These are phyloP conservation scores for Naegleria fowleri DNA, from an alignment of 208 protist species.

Conservation along the genomic window DNA sequence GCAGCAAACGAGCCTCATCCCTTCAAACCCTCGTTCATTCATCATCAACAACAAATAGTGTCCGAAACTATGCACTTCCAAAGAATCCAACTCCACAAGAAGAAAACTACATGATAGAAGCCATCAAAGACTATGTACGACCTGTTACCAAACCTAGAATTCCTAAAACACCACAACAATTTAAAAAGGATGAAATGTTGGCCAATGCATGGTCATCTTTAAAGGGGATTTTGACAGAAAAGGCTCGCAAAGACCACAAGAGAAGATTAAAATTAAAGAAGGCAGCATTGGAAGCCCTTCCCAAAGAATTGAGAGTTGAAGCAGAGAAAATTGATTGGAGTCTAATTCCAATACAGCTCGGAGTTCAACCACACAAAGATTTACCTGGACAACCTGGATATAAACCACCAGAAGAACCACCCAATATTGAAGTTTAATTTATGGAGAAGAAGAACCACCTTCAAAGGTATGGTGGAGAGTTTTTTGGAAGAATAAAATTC, in stretches of 20 bases:
- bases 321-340: slow-evolving; percentile 11
- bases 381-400: not conserved
- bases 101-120: not conserved
- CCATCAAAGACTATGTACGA: not conserved
- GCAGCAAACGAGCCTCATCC: no score
- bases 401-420: not conserved
- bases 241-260: not conserved
- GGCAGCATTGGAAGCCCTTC: not conserved
- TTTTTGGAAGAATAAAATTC: no score
- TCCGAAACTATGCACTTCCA: not conserved
- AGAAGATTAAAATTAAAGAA: slow-evolving; percentile 3
- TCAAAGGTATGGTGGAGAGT: no score
- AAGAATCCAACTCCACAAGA: not conserved
- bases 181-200: not conserved
- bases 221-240: not conserved
- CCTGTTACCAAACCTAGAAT: not conserved
- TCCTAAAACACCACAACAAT: slow-evolving; percentile 1
- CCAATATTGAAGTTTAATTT: not conserved
- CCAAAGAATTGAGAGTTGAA: not conserved
- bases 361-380: slow-evolving; percentile 4
- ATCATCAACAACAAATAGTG: not conserved
- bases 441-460: not conserved
- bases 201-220: not conserved
- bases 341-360: not conserved
- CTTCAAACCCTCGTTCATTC: not conserved